Evolutionary conservation across 176 grass and related monocot genomes (phyloP).

Genomic region (Cymbopogon citratus): DNA sequence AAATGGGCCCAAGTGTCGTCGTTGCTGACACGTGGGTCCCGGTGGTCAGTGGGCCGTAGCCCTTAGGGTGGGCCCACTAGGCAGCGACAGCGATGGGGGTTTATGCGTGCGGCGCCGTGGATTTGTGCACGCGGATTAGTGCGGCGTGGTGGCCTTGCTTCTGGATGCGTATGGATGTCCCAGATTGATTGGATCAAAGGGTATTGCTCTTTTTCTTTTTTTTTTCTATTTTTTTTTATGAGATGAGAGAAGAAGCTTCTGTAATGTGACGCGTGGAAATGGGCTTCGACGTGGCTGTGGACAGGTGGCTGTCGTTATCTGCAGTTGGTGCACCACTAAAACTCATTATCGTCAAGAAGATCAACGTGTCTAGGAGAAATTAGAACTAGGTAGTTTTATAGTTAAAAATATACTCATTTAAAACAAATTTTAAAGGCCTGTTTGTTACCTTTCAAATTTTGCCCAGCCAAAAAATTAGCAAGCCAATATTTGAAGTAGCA

Average conservation of each 20-base stretch:
- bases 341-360: too few relatives aligned
- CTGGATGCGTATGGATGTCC: neutral
- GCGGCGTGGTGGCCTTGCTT: neutral
- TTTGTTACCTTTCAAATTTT: too few relatives aligned
- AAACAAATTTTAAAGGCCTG: too few relatives aligned
- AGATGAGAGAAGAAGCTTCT: neutral
- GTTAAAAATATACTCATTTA: too few relatives aligned
- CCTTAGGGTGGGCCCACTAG: neutral
- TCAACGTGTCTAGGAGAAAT: too few relatives aligned
- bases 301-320: neutral
- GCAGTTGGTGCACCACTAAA: too few relatives aligned
- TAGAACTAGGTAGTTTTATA: too few relatives aligned
- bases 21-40: neutral
- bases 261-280: neutral
- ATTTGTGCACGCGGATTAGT: conserved; percentile 8
- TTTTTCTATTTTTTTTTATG: neutral
- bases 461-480: too few relatives aligned
- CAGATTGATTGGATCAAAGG: neutral
- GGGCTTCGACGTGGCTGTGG: neutral
- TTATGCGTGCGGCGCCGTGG: conserved; percentile 17
- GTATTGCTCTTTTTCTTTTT: neutral
- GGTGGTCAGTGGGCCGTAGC: neutral
- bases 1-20: neutral
- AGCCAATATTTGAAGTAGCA: too few relatives aligned
- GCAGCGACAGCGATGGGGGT: neutral